phyloP scores from a whole-genome alignment of 106 monocot genomes.

The Apostasia shenzhenica region DNA sequence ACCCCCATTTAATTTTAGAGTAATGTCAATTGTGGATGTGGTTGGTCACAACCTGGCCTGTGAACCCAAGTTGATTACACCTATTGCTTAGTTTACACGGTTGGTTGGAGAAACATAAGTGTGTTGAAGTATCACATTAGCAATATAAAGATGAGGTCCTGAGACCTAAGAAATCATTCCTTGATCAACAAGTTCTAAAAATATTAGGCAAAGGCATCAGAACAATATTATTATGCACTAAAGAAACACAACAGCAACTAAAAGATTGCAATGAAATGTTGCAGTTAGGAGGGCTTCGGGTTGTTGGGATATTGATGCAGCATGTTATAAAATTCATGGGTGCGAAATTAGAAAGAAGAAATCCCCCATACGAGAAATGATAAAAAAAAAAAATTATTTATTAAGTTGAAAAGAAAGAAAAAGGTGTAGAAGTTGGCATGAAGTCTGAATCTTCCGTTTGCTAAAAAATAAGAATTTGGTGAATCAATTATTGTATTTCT shows the following conservation, averaged over 20 bases:
- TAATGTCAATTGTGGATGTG: too few species aligned
- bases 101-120: not conserved
- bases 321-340: not conserved
- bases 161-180: not conserved
- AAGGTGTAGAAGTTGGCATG: not conserved
- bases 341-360: not conserved
- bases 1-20: too few species aligned
- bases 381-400: not conserved
- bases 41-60: too few species aligned
- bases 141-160: not conserved
- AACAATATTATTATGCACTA: not conserved
- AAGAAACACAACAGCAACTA: not conserved
- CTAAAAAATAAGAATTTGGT: too few species aligned
- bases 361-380: not conserved
- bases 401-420: too few species aligned
- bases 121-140: not conserved
- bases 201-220: not conserved
- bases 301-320: too few species aligned
- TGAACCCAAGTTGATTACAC: too few species aligned
- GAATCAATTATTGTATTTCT: not conserved
- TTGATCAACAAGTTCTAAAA: not conserved
- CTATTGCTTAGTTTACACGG: not conserved
- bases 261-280: not conserved
- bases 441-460: not conserved
- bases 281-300: not conserved